phyloP scores from a whole-genome alignment of 305 asterid genomes.

The Fraxinus dipetala region DNA sequence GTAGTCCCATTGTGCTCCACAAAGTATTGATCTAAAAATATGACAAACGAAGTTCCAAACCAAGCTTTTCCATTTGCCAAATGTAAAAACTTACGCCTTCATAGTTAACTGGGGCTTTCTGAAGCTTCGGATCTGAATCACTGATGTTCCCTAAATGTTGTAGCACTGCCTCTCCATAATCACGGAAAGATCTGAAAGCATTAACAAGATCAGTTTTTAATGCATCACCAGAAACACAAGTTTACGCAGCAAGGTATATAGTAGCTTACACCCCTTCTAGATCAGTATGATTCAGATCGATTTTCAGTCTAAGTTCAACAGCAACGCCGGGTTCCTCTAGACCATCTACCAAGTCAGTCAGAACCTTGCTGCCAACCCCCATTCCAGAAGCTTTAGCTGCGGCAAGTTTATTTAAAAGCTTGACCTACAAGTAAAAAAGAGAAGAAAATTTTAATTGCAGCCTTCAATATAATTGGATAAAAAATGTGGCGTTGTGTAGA shows the following conservation, averaged over 20 bases:
- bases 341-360: conserved; percentile 88
- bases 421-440: conserved; percentile 52
- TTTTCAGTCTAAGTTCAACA: conserved; percentile 78
- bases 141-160: conserved; percentile 52
- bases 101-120: conserved; percentile 84
- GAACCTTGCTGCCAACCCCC: conserved; percentile 80
- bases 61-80: not conserved
- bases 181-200: conserved; percentile 71
- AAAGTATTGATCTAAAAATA: not conserved
- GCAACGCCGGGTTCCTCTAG: conserved; percentile 84
- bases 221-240: not conserved
- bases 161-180: conserved; percentile 87
- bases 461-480: not conserved
- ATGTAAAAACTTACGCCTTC: conserved; percentile 73
- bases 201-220: conserved; percentile 6
- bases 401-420: conserved; percentile 90
- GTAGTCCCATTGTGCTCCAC: not conserved
- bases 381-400: conserved; percentile 85
- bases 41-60: conserved; percentile 3
- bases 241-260: conserved; percentile 3
- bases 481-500: not conserved
- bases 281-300: conserved; percentile 79
- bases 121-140: conserved; percentile 59
- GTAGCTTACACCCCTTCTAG: conserved; percentile 80
- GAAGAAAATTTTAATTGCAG: not conserved